These are phyloP conservation scores for Trematosphaeria pertusa DNA, from an alignment of 2,329 filamentous ascomycete species.

Conservation along the genomic window DNA sequence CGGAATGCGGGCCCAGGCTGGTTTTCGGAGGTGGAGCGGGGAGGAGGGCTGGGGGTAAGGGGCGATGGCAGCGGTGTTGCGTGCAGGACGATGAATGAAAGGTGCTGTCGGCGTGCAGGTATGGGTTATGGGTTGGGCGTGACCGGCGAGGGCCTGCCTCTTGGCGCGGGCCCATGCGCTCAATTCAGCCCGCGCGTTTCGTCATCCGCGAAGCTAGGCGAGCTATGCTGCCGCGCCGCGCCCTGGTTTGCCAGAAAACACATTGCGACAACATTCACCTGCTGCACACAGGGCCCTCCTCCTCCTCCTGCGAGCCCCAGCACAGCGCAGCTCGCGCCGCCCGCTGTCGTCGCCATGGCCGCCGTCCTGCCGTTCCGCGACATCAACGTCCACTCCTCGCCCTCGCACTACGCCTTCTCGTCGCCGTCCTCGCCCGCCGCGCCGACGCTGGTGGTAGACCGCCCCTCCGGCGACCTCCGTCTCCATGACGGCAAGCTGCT, in stretches of 20 bases:
- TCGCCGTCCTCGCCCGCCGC: slow-evolving; percentile 93
- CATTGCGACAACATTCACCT: slow-evolving; percentile 4
- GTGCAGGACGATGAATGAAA: slow-evolving; percentile 24
- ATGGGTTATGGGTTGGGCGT: no score
- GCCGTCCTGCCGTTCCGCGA: slow-evolving; percentile 80
- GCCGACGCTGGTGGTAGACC: slow-evolving; percentile 85
- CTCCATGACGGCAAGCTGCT: slow-evolving; percentile 80
- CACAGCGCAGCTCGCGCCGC: background rate
- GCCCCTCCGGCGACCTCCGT: slow-evolving; percentile 88
- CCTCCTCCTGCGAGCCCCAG: no score
- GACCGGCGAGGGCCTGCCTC: background rate
- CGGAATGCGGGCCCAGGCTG: slow-evolving; percentile 1
- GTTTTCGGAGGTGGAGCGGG: background rate
- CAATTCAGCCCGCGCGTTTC: slow-evolving; percentile 17
- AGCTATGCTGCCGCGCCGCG: background rate
- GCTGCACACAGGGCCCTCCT: background rate
- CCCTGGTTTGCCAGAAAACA: slow-evolving; percentile 6
- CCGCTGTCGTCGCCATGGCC: slow-evolving; percentile 50
- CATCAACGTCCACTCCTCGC: slow-evolving; percentile 93
- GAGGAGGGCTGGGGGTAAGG: background rate
- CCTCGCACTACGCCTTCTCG: slow-evolving; percentile 93
- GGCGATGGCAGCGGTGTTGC: background rate
- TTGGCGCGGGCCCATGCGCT: no score
- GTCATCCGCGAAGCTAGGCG: slow-evolving; percentile 15
- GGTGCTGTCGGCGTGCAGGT: no score